Evolutionary conservation across 495 filamentous ascomycete genomes (phyloP).

Genomic region (Articulospora tetracladia): DNA sequence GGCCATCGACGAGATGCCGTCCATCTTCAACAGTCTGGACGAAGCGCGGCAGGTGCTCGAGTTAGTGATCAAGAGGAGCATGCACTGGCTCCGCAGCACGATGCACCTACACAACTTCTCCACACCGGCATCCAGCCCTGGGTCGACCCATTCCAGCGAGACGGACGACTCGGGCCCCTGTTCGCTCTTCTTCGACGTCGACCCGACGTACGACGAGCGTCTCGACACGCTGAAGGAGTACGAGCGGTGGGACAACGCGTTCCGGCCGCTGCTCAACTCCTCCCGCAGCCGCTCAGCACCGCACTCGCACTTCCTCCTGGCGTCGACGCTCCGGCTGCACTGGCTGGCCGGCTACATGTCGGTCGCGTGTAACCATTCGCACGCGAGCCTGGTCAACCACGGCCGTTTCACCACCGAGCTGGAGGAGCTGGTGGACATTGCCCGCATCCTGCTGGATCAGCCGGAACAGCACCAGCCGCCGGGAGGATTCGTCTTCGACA

Average conservation of each 20-base stretch:
- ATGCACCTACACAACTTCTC: constrained; percentile 20
- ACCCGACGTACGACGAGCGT: constrained; percentile 15
- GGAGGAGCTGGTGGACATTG: constrained; percentile 17
- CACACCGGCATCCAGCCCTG: background rate
- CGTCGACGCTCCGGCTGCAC: constrained; percentile 11
- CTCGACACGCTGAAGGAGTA: constrained; percentile 13
- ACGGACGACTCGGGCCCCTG: background rate
- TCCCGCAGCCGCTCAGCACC: constrained; percentile 6
- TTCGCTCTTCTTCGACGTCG: constrained; percentile 13
- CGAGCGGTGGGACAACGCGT: constrained; percentile 15
- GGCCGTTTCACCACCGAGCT: constrained; percentile 13
- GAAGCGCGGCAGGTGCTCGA: constrained; percentile 5
- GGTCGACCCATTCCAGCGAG: background rate
- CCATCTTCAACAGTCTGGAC: constrained; percentile 4
- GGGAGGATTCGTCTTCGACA: constrained; percentile 19
- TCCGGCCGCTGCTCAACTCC: constrained; percentile 10
- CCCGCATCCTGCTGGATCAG: constrained; percentile 7
- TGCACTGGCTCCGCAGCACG: constrained; percentile 21
- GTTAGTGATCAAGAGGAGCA: constrained; percentile 15
- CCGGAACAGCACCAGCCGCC: background rate
- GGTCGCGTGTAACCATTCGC: constrained; percentile 13
- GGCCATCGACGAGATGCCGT: constrained; percentile 14
- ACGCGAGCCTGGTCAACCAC: constrained; percentile 9
- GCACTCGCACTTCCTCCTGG: constrained; percentile 11
- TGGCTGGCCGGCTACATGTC: constrained; percentile 19